These are phyloP conservation scores for Simplicillium sp. DNA, from an alignment of 2,329 filamentous ascomycete species.

Conservation along the genomic window DNA sequence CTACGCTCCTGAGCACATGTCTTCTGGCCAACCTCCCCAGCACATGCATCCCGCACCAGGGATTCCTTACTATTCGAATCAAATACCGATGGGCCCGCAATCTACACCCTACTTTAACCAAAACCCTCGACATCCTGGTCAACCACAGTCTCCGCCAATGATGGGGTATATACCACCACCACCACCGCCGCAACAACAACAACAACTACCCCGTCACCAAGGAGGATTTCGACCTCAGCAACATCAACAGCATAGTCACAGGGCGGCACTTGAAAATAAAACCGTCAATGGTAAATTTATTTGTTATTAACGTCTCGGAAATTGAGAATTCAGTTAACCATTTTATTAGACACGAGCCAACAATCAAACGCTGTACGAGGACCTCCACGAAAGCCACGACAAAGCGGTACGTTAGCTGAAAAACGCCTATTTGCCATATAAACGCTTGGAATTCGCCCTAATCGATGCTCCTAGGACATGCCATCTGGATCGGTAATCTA, in stretches of 20 bases:
- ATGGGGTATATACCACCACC: no score
- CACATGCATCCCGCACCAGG: neutral
- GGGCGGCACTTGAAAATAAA: neutral
- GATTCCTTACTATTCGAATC: neutral
- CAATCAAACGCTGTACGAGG: slow-evolving; percentile 23
- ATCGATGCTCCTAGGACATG: slow-evolving; percentile 50
- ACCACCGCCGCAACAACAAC: no score
- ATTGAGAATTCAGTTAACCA: neutral
- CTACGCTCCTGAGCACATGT: neutral
- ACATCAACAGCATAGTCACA: neutral
- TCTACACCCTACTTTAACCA: neutral
- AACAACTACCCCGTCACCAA: neutral
- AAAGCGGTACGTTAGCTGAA: slow-evolving; percentile 44
- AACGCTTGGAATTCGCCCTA: neutral
- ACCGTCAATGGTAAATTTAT: neutral
- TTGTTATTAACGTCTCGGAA: no score
- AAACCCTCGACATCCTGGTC: no score
- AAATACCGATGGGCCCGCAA: neutral
- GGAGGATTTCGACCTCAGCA: neutral
- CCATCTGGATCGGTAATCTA: slow-evolving; percentile 92
- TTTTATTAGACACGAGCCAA: neutral
- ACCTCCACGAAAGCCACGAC: slow-evolving; percentile 46
- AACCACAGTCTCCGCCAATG: no score
- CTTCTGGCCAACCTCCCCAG: neutral
- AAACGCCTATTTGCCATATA: no score